Base-by-base conservation (phyloP, 2,329 filamentous ascomycete species). In the Aspergillus aculeatinus region DNA sequence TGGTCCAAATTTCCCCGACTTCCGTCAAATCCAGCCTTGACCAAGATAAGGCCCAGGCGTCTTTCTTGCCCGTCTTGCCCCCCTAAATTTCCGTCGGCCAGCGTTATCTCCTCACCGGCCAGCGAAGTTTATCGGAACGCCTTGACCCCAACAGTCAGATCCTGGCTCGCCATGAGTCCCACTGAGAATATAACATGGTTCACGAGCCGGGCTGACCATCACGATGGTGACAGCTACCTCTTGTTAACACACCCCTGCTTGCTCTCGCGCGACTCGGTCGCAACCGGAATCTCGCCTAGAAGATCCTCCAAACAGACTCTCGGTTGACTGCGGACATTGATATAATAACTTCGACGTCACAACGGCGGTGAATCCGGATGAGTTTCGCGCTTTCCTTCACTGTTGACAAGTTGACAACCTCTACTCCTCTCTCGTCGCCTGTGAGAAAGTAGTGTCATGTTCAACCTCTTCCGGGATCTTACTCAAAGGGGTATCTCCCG, bases 281-380 rank as follows among this genome's bases (percentile, higher is more conserved):
- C 42, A 48, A 48, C 52, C 56, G 25, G 53, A 21, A 29, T 33
- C 47, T 48, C 35, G 7, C 25, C 52, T 21, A 29, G 44, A 21
- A 48, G 7, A 19, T n/a, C 16, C n/a, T 9, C 33, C 14, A 4
- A 35, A 35, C 33, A 19, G 21, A n/a, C 44, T 31, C 29, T 33
- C 29, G 48, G 44, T 31, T 42, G 27, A 31, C 29, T 33, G 48
- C 3, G 21, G 29, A 49, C 53, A 39, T 12, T 35, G 19, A 21
- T 56, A 49, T 50, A 53, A 35, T 44, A 44, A 42, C 51, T 58
- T 58, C 51, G 29, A 63, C 58, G 61, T 63, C 58, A 63, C 58
- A 58, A 54, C 52, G 39, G 55, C 55, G 61, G 50, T 58, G 57
- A 48, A 58, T 27, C 29, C 35, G 27, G 25, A 27, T 21, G 47